Percentiles rank a stretch among this genome's conserved stretches.
These are phyloP conservation scores for Cytospora piceicola DNA, from an alignment of 2,329 filamentous ascomycete species.

Conservation along the genomic window DNA sequence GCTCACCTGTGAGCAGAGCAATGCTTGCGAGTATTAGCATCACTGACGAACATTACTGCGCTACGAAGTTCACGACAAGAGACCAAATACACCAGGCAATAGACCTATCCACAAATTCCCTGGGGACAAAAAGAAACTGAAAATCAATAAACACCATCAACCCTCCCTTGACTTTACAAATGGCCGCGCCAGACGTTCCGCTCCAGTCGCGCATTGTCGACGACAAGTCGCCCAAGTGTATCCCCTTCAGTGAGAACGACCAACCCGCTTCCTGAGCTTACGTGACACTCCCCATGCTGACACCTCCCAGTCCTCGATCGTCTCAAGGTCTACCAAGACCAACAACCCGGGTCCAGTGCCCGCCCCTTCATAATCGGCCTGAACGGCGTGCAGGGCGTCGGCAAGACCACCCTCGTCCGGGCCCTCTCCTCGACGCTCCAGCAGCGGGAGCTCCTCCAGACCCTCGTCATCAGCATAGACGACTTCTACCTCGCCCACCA, in stretches of 20 bases:
- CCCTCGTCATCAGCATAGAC: constrained; percentile 80
- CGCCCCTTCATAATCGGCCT: constrained; percentile 81
- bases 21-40: background rate
- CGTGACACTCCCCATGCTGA: background rate
- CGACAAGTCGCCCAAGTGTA: constrained; percentile 77
- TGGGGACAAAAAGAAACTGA: too few species aligned
- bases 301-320: constrained; percentile 54
- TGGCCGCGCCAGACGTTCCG: constrained; percentile 38
- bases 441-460: constrained; percentile 59
- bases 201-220: constrained; percentile 59
- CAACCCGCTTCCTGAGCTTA: too few species aligned
- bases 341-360: constrained; percentile 13
- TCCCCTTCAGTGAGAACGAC: constrained; percentile 62
- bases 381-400: constrained; percentile 89
- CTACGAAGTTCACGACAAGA: background rate
- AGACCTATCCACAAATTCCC: background rate
- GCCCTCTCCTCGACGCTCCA: constrained; percentile 66
- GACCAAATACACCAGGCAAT: background rate
- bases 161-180: constrained; percentile 19
- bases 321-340: constrained; percentile 45
- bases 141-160: background rate
- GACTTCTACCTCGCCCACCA: constrained; percentile 83
- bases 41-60: background rate
- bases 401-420: constrained; percentile 85
- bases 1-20: background rate